A percentile compares a stretch with the other conserved stretches of the same genome.
phyloP scores from a whole-genome alignment of 1,284 basidiomycete species.

The Malassezia obtusa region DNA sequence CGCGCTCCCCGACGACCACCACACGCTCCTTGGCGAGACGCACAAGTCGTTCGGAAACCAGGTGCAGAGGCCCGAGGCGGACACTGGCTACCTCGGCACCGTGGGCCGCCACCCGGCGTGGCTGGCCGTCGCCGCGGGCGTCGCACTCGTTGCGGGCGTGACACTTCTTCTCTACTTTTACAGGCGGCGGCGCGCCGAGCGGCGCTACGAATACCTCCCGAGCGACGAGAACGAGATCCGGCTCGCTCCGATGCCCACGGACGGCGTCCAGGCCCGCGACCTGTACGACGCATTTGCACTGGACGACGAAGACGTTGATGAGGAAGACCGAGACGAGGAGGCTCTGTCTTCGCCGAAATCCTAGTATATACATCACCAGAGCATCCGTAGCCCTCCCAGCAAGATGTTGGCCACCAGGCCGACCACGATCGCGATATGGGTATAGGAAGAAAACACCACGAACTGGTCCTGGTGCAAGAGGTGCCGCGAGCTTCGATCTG shows the following conservation, averaged over 20 bases:
- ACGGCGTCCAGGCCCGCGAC: constrained; percentile 26
- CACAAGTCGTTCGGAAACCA: constrained; percentile 27
- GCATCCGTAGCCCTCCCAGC: constrained; percentile 14
- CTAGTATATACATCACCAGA: background rate
- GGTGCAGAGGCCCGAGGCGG: constrained; percentile 50
- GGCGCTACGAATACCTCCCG: constrained; percentile 59
- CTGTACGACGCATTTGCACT: constrained; percentile 50
- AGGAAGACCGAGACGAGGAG: background rate
- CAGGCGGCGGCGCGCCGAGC: constrained; percentile 31
- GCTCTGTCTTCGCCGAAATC: background rate
- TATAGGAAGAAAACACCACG: constrained; percentile 9
- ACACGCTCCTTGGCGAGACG: constrained; percentile 46
- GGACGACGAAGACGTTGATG: constrained; percentile 30
- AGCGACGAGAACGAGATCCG: constrained; percentile 56
- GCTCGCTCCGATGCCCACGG: constrained; percentile 32
- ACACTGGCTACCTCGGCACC: constrained; percentile 76
- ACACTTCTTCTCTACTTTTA: constrained; percentile 56
- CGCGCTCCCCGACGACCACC: constrained; percentile 73
- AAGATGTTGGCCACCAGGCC: constrained; percentile 12
- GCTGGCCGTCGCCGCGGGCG: constrained; percentile 67
- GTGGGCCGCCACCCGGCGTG: constrained; percentile 64
- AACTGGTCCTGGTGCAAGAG: background rate
- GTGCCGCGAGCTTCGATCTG: background rate
- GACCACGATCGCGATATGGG: constrained; percentile 3
- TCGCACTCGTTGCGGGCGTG: constrained; percentile 62